Percentiles rank a stretch among this genome's conserved stretches.
These are phyloP conservation scores for Penicillium crystallinum DNA, from an alignment of 495 filamentous ascomycete genomes.

Conservation along the genomic window DNA sequence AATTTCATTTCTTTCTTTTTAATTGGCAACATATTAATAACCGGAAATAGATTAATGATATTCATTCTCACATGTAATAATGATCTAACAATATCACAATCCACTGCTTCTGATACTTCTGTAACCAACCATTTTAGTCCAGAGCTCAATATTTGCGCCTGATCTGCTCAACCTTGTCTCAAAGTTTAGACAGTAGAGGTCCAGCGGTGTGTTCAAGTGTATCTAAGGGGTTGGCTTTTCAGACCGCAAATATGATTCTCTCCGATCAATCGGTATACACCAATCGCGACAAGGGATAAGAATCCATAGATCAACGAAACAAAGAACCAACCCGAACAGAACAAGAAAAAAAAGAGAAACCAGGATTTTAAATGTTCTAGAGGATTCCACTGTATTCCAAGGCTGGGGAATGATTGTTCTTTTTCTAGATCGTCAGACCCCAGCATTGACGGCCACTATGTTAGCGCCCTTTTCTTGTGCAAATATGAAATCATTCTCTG, in stretches of 20 bases:
- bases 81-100: background rate
- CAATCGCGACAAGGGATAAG: background rate
- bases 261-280: background rate
- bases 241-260: background rate
- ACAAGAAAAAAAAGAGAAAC: too few relatives aligned
- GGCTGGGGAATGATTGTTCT: background rate
- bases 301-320: background rate
- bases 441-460: background rate
- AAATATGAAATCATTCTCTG: conserved; percentile 7
- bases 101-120: background rate
- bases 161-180: background rate
- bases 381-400: background rate
- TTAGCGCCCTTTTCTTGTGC: background rate
- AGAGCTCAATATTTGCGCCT: background rate
- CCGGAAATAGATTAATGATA: background rate
- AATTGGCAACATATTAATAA: too few relatives aligned
- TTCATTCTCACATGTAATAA: background rate
- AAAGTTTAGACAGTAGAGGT: background rate
- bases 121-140: background rate
- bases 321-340: background rate
- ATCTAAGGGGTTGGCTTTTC: background rate
- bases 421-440: background rate
- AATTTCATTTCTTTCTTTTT: too few relatives aligned
- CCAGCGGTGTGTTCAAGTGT: conserved; percentile 1
- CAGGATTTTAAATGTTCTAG: background rate